Evolutionary conservation across 2,329 filamentous ascomycete genomes (phyloP).

Genomic region (Xylariales sp.): DNA sequence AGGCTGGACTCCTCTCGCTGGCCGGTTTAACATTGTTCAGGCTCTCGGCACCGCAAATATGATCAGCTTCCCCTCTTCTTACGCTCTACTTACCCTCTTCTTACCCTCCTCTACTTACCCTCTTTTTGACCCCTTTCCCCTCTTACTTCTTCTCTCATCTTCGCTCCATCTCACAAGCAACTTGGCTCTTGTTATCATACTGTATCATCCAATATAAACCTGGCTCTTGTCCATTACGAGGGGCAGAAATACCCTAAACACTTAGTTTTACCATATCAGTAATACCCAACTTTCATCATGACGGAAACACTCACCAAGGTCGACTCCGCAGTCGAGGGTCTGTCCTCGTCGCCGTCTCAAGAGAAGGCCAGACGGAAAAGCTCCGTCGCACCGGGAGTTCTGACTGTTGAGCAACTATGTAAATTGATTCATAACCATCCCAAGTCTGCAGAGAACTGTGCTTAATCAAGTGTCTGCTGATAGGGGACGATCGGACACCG

Average conservation of each 20-base stretch:
- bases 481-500: too few relatives aligned
- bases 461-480: too few relatives aligned
- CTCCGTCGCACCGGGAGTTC: slow-evolving; percentile 68
- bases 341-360: slow-evolving; percentile 62
- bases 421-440: slow-evolving; percentile 33
- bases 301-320: slow-evolving; percentile 71
- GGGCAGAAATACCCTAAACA: slow-evolving; percentile 6
- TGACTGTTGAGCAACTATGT: slow-evolving; percentile 85
- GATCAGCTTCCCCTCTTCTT: slow-evolving; percentile 13
- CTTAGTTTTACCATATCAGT: slow-evolving; percentile 1
- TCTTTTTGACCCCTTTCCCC: slow-evolving; percentile 15
- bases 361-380: slow-evolving; percentile 69
- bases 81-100: slow-evolving; percentile 12
- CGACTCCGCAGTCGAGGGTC: slow-evolving; percentile 83
- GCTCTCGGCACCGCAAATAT: background rate
- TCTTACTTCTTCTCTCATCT: slow-evolving; percentile 12
- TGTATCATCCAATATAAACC: too few relatives aligned
- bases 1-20: too few relatives aligned
- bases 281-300: slow-evolving; percentile 13
- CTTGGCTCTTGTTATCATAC: too few relatives aligned
- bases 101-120: too few relatives aligned
- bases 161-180: too few relatives aligned
- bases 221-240: too few relatives aligned
- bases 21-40: too few relatives aligned
- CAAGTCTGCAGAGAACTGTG: too few relatives aligned